Evolutionary conservation across 257 asterid species (phyloP).

Genomic region (Solanum paucissectum): DNA sequence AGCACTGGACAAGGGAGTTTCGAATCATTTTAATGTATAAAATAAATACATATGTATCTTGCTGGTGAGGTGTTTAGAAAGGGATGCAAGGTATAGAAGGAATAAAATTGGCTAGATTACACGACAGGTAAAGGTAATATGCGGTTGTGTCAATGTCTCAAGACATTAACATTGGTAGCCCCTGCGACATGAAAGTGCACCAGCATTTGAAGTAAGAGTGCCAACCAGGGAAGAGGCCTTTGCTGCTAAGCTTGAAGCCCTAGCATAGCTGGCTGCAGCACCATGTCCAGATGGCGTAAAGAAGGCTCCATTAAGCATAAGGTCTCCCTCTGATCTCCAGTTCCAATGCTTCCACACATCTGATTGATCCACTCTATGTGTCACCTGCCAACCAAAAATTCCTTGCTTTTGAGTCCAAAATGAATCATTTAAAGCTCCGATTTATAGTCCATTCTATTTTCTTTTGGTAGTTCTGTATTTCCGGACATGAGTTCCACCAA

Average conservation of each 20-base stretch:
- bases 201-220: constrained; percentile 57
- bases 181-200: constrained; percentile 53
- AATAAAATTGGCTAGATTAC: neutral
- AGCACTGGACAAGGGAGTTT: neutral
- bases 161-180: constrained; percentile 41
- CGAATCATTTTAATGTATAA: neutral
- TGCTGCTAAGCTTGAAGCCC: constrained; percentile 84
- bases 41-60: neutral
- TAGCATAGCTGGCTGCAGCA: constrained; percentile 59
- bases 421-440: too few relatives aligned
- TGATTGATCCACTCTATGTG: constrained; percentile 45
- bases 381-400: constrained; percentile 37
- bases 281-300: constrained; percentile 67
- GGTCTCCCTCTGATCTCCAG: constrained; percentile 94
- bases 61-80: constrained; percentile 1
- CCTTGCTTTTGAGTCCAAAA: neutral
- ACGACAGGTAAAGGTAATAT: neutral
- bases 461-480: too few relatives aligned
- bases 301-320: constrained; percentile 82
- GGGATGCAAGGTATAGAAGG: neutral
- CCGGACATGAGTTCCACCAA: too few relatives aligned
- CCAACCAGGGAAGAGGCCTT: constrained; percentile 66
- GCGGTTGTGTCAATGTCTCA: neutral
- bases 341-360: constrained; percentile 70
- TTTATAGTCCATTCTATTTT: too few relatives aligned